These are phyloP conservation scores for Aspergillus floridensis DNA, from an alignment of 2,329 filamentous ascomycete species.

Conservation along the genomic window DNA sequence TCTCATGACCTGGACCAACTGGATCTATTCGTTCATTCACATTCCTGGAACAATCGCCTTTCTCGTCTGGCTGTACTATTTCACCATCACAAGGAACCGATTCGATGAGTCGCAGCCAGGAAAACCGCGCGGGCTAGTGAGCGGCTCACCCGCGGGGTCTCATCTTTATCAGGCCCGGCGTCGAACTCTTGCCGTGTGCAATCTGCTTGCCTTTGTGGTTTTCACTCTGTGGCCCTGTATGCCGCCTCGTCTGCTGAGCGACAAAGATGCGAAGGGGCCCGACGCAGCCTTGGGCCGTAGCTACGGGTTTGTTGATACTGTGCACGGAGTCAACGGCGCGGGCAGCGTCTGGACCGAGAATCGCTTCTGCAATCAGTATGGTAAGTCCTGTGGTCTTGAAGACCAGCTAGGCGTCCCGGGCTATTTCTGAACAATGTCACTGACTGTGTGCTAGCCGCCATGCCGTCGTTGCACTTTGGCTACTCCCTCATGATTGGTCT, in stretches of 20 bases:
- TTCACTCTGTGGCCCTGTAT: conserved; percentile 62
- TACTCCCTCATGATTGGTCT: conserved; percentile 72
- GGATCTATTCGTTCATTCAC: conserved; percentile 73
- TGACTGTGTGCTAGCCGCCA: conserved; percentile 53
- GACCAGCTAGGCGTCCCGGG: background rate
- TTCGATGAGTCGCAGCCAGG: conserved; percentile 40
- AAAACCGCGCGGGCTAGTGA: conserved; percentile 34
- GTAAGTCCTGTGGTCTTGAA: conserved; percentile 37
- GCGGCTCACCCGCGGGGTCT: conserved; percentile 48
- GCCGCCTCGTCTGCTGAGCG: conserved; percentile 58
- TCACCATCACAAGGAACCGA: conserved; percentile 63
- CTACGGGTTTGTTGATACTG: conserved; percentile 59
- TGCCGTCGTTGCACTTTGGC: conserved; percentile 74
- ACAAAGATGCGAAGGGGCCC: conserved; percentile 53
- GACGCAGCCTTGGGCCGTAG: conserved; percentile 59
- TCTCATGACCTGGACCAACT: conserved; percentile 67
- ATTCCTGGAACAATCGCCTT: conserved; percentile 74
- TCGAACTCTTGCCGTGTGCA: conserved; percentile 58
- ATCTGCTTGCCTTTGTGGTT: conserved; percentile 58
- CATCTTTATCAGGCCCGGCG: conserved; percentile 56
- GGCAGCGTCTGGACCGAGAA: conserved; percentile 71
- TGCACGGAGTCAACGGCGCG: conserved; percentile 57
- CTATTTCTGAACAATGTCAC: background rate
- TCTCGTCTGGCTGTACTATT: conserved; percentile 64
- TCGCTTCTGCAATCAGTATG: conserved; percentile 73